A percentile compares a stretch with the other conserved stretches of the same genome.
Conservation (phyloP, 106 monocot genomes). For the Cymbidium sinense region DNA sequence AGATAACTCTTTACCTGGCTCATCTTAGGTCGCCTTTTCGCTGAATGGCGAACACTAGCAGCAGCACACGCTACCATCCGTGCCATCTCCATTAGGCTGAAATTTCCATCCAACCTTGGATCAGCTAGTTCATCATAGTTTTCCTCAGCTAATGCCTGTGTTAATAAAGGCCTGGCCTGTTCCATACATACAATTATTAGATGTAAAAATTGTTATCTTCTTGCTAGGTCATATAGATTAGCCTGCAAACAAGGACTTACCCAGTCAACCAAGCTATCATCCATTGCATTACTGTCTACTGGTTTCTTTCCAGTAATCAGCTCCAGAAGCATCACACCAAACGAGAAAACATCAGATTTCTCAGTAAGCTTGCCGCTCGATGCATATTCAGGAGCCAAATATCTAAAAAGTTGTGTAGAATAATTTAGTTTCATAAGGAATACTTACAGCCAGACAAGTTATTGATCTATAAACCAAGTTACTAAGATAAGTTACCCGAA, state of each 20-base stretch:
- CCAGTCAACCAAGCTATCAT: constrained; percentile 91
- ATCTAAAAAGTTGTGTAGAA: constrained; percentile 24
- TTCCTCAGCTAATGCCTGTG: constrained; percentile 37
- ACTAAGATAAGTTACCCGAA: constrained; percentile 47
- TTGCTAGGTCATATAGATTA: neutral
- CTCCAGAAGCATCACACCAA: constrained; percentile 89
- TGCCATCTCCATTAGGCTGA: constrained; percentile 49
- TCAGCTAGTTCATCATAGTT: constrained; percentile 68
- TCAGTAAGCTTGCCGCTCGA: constrained; percentile 91
- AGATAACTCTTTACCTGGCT: constrained; percentile 55
- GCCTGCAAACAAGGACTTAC: constrained; percentile 5
- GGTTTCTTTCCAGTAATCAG: constrained; percentile 72
- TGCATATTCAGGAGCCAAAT: constrained; percentile 90
- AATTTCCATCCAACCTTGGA: constrained; percentile 50
- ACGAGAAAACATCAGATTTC: constrained; percentile 93
- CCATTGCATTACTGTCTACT: constrained; percentile 49
- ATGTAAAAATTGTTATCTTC: neutral
- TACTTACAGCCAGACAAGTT: too few relatives aligned
- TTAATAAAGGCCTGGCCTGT: constrained; percentile 53
- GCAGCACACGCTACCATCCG: constrained; percentile 57
- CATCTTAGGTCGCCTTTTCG: constrained; percentile 80
- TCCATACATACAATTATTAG: neutral
- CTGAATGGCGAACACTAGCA: constrained; percentile 75
- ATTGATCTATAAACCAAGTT: neutral
- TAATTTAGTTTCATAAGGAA: neutral